Base-by-base conservation (phyloP, 2,329 filamentous ascomycete species). In the Aspergillus clavatus region DNA sequence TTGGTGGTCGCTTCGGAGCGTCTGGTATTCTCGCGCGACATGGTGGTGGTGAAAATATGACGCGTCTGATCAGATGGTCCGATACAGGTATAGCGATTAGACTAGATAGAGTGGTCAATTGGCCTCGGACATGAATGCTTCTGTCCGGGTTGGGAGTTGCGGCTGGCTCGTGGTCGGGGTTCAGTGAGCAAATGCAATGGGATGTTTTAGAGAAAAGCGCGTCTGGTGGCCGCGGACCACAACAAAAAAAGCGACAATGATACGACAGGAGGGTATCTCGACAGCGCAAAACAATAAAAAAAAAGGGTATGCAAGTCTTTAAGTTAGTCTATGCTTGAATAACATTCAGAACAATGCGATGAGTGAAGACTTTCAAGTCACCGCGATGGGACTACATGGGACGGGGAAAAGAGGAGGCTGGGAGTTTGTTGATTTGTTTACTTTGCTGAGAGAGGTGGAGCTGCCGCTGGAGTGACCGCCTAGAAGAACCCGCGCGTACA, bases 371-470 rank as follows among this genome's bases (percentile, higher is more conserved):
- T n/a, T n/a, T n/a, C n/a, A n/a, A n/a, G n/a, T n/a, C 10, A 19
- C 18, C 18, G 4, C 7, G 11, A 11, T 35, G n/a, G 18, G 8
- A 18, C 7, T 18, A 14, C 5, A 35, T 42, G 40, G 45, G 47
- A 45, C 24, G 24, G 35, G n/a, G 45, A 51, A 54, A 52, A 47
- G 51, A 48, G 53, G 53, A 51, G 54, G 53, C 44, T 55, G 54
- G 50, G 49, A 39, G 36, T 28, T 46, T 52, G 40, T 42, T 44
- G 43, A 44, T 52, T 54, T 54, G 50, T 52, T 52, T 52, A 52
- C 50, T 37, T 37, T 21, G 14, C 23, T 39, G n/a, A n/a, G n/a
- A n/a, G n/a, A 28, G 38, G 44, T 47, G 49, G 49, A 50, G 45
- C 40, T 37, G 22, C 47, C 42, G 37, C 23, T 8, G 16, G 37